These are phyloP conservation scores for Alternaria sp. DNA, from an alignment of 2,329 filamentous ascomycete genomes.

Conservation along the genomic window DNA sequence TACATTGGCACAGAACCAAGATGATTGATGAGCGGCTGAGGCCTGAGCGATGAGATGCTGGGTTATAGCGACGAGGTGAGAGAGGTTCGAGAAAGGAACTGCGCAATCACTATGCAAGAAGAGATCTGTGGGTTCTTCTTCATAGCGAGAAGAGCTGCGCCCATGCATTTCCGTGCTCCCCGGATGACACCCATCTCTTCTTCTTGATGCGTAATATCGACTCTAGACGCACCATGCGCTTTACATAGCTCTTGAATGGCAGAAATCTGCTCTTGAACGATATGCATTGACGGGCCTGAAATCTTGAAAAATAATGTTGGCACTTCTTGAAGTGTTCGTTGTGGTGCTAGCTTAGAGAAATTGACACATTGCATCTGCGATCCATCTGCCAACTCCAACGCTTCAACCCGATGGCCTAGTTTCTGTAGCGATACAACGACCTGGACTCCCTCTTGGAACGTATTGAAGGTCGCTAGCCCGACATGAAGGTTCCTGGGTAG, in stretches of 20 bases:
- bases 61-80: conserved; percentile 77
- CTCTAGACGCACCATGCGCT: conserved; percentile 65
- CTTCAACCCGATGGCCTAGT: conserved; percentile 81
- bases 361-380: conserved; percentile 80
- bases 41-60: conserved; percentile 66
- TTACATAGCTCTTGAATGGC: conserved; percentile 68
- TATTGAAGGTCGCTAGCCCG: conserved; percentile 71
- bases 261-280: conserved; percentile 77
- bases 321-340: conserved; percentile 66
- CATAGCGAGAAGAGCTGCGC: conserved; percentile 74
- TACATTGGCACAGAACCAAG: conserved; percentile 60
- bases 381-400: conserved; percentile 87
- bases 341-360: conserved; percentile 63
- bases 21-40: neutral
- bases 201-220: conserved; percentile 69
- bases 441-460: conserved; percentile 73
- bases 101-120: conserved; percentile 83
- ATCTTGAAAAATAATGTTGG: conserved; percentile 81
- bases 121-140: conserved; percentile 63
- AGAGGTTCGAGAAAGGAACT: conserved; percentile 74
- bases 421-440: conserved; percentile 80
- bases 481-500: conserved; percentile 80
- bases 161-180: conserved; percentile 75
- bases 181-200: conserved; percentile 72
- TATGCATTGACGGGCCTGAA: conserved; percentile 64